Conservation (phyloP, 495 filamentous ascomycete genomes). For the Annulohypoxylon maeteangense region DNA sequence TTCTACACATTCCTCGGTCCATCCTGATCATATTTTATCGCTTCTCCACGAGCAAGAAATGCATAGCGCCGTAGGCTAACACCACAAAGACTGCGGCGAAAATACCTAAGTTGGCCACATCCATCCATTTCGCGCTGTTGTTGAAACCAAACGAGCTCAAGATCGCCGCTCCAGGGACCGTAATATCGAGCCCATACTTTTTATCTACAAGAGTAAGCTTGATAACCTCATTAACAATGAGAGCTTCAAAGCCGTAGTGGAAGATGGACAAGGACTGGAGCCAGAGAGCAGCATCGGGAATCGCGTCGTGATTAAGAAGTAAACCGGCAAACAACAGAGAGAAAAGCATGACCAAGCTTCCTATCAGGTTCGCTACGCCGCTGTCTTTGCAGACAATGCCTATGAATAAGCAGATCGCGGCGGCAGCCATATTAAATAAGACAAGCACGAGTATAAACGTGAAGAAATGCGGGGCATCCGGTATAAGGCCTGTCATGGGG, state of each 20-base stretch:
- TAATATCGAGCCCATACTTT: constrained; percentile 95
- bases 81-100: constrained; percentile 87
- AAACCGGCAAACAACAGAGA: constrained; percentile 93
- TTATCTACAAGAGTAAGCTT: constrained; percentile 89
- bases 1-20: constrained; percentile 27
- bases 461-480: constrained; percentile 84
- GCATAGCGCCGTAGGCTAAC: constrained; percentile 92
- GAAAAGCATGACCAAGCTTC: constrained; percentile 97
- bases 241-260: constrained; percentile 95
- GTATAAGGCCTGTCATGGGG: constrained; percentile 95
- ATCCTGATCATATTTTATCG: constrained; percentile 60
- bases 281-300: constrained; percentile 85
- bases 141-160: constrained; percentile 93
- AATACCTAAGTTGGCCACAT: constrained; percentile 82
- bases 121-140: constrained; percentile 82
- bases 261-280: constrained; percentile 97
- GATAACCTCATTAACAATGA: constrained; percentile 98
- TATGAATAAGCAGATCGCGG: constrained; percentile 93
- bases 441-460: constrained; percentile 92
- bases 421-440: constrained; percentile 94
- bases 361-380: constrained; percentile 94
- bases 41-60: constrained; percentile 91
- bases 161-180: constrained; percentile 94
- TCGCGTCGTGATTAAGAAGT: constrained; percentile 92
- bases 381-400: constrained; percentile 92